Conservation (phyloP, 2,329 filamentous ascomycete species). For the Fusarium odoratissimum region DNA sequence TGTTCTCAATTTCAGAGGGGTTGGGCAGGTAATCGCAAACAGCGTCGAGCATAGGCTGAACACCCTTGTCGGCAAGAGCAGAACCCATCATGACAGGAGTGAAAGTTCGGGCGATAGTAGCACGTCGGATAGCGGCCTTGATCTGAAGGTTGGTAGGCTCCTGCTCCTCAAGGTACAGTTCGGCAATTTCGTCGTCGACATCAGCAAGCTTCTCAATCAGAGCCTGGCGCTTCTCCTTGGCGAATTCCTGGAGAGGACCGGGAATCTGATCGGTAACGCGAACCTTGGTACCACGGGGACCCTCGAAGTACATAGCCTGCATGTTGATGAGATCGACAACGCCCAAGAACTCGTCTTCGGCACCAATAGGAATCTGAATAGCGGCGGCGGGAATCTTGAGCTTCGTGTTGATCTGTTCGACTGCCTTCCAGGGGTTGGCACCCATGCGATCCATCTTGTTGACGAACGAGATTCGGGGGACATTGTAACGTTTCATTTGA, state of each 20-base stretch:
- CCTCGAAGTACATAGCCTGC: slow-evolving; percentile 94
- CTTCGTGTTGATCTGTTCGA: slow-evolving; percentile 98
- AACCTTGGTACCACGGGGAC: slow-evolving; percentile 81
- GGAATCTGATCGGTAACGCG: slow-evolving; percentile 84
- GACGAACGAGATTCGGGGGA: slow-evolving; percentile 94
- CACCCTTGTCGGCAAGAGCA: slow-evolving; percentile 91
- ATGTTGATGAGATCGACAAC: slow-evolving; percentile 93
- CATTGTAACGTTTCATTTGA: slow-evolving; percentile 98
- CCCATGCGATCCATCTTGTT: slow-evolving; percentile 99
- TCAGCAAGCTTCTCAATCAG: slow-evolving; percentile 96
- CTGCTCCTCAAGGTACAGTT: slow-evolving; percentile 90
- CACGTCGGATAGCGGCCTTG: slow-evolving; percentile 89
- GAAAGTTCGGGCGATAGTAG: slow-evolving; percentile 91
- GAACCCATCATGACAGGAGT: slow-evolving; percentile 97
- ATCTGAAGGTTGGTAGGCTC: slow-evolving; percentile 85
- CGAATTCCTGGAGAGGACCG: slow-evolving; percentile 79
- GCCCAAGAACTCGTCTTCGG: slow-evolving; percentile 90
- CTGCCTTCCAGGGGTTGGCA: slow-evolving; percentile 95
- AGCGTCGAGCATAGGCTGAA: slow-evolving; percentile 96
- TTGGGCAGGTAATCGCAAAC: slow-evolving; percentile 97
- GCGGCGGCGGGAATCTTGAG: slow-evolving; percentile 93
- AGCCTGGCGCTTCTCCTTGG: slow-evolving; percentile 82
- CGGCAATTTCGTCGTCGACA: slow-evolving; percentile 97
- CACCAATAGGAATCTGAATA: slow-evolving; percentile 92
- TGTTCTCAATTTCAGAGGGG: slow-evolving; percentile 87